Conservation (phyloP, 1,139 yeast genomes). For the Scheffersomyces quercinus region DNA sequence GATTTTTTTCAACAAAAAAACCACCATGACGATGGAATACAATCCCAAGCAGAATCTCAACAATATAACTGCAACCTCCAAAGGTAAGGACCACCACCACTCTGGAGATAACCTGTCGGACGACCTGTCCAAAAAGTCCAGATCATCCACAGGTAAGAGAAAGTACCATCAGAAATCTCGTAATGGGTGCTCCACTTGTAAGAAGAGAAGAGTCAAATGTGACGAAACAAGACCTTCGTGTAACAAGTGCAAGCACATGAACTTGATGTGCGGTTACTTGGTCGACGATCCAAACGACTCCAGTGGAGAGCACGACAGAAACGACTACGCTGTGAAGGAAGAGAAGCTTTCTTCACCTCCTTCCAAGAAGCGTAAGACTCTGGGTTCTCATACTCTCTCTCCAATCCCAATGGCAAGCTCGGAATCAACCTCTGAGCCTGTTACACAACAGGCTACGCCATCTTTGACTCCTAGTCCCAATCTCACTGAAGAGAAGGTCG, state of each 20-base stretch:
- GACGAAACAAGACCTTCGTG: conserved; percentile 85
- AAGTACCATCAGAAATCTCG: conserved; percentile 85
- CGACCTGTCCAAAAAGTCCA: conserved; percentile 7
- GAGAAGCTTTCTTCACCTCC: not conserved
- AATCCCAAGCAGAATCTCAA: not conserved
- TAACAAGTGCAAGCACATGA: conserved; percentile 74
- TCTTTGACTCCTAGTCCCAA: conserved; percentile 14
- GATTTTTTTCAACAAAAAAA: conserved; percentile 6
- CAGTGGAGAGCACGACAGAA: conserved; percentile 12
- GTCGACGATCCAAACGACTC: conserved; percentile 21
- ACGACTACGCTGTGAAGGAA: conserved; percentile 7
- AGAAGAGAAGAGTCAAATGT: conserved; percentile 85
- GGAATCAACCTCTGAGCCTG: conserved; percentile 2
- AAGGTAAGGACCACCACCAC: not conserved
- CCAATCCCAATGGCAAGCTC: not conserved
- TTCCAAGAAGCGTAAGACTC: conserved; percentile 8
- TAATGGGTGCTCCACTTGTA: conserved; percentile 87
- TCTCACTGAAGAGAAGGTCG: not conserved
- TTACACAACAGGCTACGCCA: conserved; percentile 14
- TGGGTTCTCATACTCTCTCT: not conserved
- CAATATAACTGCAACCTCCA: not conserved
- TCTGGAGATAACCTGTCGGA: conserved; percentile 1
- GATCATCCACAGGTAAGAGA: conserved; percentile 48
- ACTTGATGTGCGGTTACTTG: conserved; percentile 67
- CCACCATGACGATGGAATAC: conserved; percentile 1